These are phyloP conservation scores for Mucor racemosus DNA, from an alignment of 371 early-diverging fungal genomes.

Conservation along the genomic window DNA sequence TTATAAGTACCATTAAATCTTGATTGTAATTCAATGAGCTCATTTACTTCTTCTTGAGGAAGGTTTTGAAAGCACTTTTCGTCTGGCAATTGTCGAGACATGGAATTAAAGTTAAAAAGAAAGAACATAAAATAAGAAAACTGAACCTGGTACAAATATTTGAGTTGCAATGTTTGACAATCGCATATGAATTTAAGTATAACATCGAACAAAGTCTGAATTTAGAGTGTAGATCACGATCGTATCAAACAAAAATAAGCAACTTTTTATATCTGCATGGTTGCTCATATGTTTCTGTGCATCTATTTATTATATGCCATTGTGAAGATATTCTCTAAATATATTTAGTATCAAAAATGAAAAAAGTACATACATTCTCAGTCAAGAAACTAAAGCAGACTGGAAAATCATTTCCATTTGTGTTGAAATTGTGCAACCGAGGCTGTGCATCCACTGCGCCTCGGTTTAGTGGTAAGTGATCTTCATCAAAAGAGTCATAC, in stretches of 20 bases:
- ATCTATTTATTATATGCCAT: background rate
- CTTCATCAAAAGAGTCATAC: background rate
- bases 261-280: too few species aligned
- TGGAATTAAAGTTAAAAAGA: background rate
- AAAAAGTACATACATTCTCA: background rate
- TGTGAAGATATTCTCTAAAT: background rate
- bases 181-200: background rate
- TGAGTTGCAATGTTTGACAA: background rate
- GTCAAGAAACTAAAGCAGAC: too few species aligned
- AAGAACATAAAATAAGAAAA: background rate
- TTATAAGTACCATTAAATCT: background rate
- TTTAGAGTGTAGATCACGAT: background rate
- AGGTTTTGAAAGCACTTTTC: conserved; percentile 4
- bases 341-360: background rate
- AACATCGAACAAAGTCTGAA: background rate
- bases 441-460: background rate
- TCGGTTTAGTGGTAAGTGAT: background rate
- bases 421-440: background rate
- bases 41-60: background rate
- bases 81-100: background rate
- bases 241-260: background rate
- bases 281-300: background rate
- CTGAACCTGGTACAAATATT: background rate
- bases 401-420: too few species aligned
- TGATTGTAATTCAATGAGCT: background rate